Conservation (phyloP, 768 basidiomycete species). For the Tulasnella sp. region DNA sequence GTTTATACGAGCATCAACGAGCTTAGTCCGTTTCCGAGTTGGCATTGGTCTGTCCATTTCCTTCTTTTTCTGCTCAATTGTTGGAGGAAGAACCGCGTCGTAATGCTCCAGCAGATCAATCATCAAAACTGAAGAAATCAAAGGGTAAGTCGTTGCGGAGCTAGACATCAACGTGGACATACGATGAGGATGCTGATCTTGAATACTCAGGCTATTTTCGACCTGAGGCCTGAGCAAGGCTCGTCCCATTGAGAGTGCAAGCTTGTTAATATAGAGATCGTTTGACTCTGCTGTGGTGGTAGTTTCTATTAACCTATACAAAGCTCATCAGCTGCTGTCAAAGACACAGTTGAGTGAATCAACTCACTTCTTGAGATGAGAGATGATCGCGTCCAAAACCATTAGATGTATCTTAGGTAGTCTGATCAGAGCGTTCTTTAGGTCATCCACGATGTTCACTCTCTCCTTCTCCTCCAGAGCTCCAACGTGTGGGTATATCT, state of each 20-base stretch:
- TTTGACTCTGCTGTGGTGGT: slow-evolving; percentile 48
- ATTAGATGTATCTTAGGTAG: slow-evolving; percentile 68
- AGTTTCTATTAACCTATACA: slow-evolving; percentile 48
- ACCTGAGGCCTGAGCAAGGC: slow-evolving; percentile 69
- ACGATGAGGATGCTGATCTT: slow-evolving; percentile 80
- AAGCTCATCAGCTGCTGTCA: neutral
- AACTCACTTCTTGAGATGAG: slow-evolving; percentile 59
- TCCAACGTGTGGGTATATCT: slow-evolving; percentile 54
- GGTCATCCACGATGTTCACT: slow-evolving; percentile 43
- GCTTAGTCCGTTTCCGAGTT: slow-evolving; percentile 71
- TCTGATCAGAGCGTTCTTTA: slow-evolving; percentile 49
- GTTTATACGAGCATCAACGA: slow-evolving; percentile 78
- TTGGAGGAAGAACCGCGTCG: slow-evolving; percentile 57
- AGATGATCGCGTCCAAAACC: slow-evolving; percentile 64
- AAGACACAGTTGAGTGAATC: slow-evolving; percentile 5
- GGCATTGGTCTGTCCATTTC: slow-evolving; percentile 71
- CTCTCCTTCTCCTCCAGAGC: slow-evolving; percentile 50
- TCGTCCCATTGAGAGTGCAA: slow-evolving; percentile 81
- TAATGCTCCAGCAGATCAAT: slow-evolving; percentile 75
- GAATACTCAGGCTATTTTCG: slow-evolving; percentile 76
- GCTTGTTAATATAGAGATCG: slow-evolving; percentile 74
- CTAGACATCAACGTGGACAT: no score
- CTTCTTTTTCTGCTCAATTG: slow-evolving; percentile 71
- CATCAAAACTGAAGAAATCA: slow-evolving; percentile 48
- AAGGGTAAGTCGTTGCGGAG: neutral